These are phyloP conservation scores for Penicillium nucicola DNA, from an alignment of 495 filamentous ascomycete genomes.

Conservation along the genomic window DNA sequence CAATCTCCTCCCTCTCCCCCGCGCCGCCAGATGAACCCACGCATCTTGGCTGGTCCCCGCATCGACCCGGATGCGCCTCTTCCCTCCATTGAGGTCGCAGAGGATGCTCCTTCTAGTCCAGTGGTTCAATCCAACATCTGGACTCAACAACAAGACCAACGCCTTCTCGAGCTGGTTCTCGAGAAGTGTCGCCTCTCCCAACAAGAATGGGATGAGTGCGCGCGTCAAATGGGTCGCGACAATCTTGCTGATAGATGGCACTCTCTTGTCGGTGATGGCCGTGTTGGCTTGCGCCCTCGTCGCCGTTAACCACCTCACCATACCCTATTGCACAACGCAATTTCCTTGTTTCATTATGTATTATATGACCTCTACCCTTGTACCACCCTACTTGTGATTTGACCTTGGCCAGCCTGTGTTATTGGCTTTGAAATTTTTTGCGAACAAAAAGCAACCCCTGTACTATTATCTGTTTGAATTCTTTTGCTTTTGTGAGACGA, in stretches of 20 bases:
- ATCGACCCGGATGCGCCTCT: slow-evolving; percentile 35
- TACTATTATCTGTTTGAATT: slow-evolving; percentile 20
- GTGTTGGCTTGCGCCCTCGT: slow-evolving; percentile 46
- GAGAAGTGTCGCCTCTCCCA: slow-evolving; percentile 71
- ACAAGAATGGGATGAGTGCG: slow-evolving; percentile 78
- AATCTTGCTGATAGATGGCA: slow-evolving; percentile 71
- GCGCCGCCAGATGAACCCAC: slow-evolving; percentile 10
- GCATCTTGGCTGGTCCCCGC: slow-evolving; percentile 8
- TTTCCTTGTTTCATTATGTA: slow-evolving; percentile 14
- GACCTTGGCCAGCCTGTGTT: neutral
- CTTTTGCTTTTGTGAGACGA: slow-evolving; percentile 1
- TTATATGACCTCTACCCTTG: slow-evolving; percentile 21
- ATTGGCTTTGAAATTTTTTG: slow-evolving; percentile 5
- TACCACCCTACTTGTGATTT: slow-evolving; percentile 2
- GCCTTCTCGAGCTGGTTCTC: slow-evolving; percentile 69
- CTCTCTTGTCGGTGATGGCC: slow-evolving; percentile 59
- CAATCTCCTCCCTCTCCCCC: slow-evolving; percentile 35
- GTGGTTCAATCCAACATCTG: slow-evolving; percentile 38
- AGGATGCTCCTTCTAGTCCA: slow-evolving; percentile 12
- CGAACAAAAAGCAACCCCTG: slow-evolving; percentile 14
- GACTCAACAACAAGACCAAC: slow-evolving; percentile 66
- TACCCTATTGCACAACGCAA: slow-evolving; percentile 1
- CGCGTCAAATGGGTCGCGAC: slow-evolving; percentile 55
- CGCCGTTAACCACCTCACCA: slow-evolving; percentile 25
- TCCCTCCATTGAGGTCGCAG: slow-evolving; percentile 39